phyloP scores from a whole-genome alignment of 2,329 filamentous ascomycete genomes.

The Calonectria naviculata region DNA sequence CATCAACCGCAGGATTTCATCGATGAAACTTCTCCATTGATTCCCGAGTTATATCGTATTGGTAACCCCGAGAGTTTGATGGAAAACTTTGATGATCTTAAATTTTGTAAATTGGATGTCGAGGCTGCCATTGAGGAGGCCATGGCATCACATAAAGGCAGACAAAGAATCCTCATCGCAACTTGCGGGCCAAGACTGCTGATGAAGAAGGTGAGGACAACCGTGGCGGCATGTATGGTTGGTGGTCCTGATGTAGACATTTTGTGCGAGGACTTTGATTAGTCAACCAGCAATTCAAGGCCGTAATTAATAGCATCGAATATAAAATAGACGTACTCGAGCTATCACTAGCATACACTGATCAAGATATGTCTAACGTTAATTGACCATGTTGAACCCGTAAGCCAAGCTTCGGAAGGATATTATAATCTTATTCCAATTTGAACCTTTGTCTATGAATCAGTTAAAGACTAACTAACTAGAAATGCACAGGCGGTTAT shows the following conservation, averaged over 20 bases:
- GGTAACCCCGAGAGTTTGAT: neutral
- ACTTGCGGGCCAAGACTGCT: neutral
- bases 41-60: neutral
- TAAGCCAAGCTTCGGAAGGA: too few species aligned
- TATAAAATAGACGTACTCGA: too few species aligned
- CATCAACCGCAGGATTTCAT: neutral
- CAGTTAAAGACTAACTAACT: too few species aligned
- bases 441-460: too few species aligned
- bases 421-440: too few species aligned
- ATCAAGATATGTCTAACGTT: too few species aligned
- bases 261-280: neutral
- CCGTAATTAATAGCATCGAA: too few species aligned
- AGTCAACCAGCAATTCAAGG: too few species aligned
- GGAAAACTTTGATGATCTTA: neutral
- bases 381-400: too few species aligned
- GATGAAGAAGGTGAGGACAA: neutral
- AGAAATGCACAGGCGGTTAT: too few species aligned
- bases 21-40: neutral
- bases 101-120: neutral
- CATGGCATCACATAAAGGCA: neutral
- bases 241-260: neutral
- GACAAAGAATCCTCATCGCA: neutral
- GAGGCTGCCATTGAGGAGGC: neutral
- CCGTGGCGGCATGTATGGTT: neutral
- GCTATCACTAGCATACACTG: too few species aligned